Conservation (phyloP, 148 eudicot genomes). For the Camellia granthamiana region DNA sequence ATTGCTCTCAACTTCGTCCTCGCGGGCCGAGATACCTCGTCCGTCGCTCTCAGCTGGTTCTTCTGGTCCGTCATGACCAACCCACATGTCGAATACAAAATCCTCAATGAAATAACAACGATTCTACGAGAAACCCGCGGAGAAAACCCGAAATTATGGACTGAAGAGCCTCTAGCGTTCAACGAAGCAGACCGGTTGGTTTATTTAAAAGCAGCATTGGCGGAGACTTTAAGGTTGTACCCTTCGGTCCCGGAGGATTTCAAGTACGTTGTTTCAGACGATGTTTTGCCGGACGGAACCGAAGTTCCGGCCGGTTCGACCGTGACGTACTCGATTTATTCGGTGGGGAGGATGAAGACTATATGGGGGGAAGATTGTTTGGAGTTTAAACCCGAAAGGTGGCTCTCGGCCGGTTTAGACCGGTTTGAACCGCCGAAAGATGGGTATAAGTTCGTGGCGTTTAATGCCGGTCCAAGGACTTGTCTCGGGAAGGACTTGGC, state of each 20-base stretch:
- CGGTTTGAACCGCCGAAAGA: slow-evolving; percentile 66
- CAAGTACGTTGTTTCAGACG: slow-evolving; percentile 69
- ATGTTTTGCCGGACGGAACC: slow-evolving; percentile 73
- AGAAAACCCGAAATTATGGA: slow-evolving; percentile 36
- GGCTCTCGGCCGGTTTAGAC: slow-evolving; percentile 47
- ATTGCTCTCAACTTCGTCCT: slow-evolving; percentile 84
- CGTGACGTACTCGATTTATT: slow-evolving; percentile 77
- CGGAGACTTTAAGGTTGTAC: slow-evolving; percentile 76
- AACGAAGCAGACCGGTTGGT: slow-evolving; percentile 74
- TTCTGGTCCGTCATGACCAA: slow-evolving; percentile 81
- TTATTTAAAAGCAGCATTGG: slow-evolving; percentile 69
- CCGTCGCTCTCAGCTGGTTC: slow-evolving; percentile 84
- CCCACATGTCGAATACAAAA: slow-evolving; percentile 49
- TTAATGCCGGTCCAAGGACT: slow-evolving; percentile 85
- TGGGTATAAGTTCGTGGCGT: slow-evolving; percentile 76
- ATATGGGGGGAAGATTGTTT: slow-evolving; percentile 90
- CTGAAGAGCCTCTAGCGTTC: slow-evolving; percentile 53
- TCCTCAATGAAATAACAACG: slow-evolving; percentile 43
- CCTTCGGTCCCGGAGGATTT: slow-evolving; percentile 84
- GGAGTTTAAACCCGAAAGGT: slow-evolving; percentile 86
- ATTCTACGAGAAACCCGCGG: slow-evolving; percentile 67
- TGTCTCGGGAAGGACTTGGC: slow-evolving; percentile 86
- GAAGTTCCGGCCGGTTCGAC: slow-evolving; percentile 71
- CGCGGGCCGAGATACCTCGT: slow-evolving; percentile 86
- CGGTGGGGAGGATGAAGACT: slow-evolving; percentile 79